phyloP scores from a whole-genome alignment of 1,139 yeast species.

The Magnusiomyces tetraspermus region DNA sequence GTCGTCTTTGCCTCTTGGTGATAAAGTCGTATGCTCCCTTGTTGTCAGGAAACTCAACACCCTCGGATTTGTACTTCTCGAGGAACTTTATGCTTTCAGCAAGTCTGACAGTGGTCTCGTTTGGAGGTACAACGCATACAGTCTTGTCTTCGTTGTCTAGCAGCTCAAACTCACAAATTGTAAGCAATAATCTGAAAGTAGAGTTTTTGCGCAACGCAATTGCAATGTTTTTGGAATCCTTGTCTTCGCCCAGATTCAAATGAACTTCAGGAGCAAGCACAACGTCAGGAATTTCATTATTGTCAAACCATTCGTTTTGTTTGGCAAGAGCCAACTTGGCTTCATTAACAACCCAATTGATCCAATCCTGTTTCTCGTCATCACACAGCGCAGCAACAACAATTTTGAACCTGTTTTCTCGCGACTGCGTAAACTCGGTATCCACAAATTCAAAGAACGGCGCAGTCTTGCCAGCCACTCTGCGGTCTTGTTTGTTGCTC shows the following conservation, averaged over 20 bases:
- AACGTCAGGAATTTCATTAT: background rate
- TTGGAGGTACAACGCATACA: slow-evolving; percentile 18
- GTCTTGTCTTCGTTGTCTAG: slow-evolving; percentile 7
- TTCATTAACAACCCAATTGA: slow-evolving; percentile 40
- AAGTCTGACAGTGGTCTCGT: slow-evolving; percentile 21
- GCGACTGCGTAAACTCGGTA: slow-evolving; percentile 19
- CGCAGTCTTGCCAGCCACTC: slow-evolving; percentile 3
- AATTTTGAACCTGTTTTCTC: slow-evolving; percentile 31
- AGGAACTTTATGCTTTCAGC: slow-evolving; percentile 23
- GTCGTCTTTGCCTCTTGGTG: slow-evolving; percentile 10
- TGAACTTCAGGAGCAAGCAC: background rate
- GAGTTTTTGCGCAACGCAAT: slow-evolving; percentile 24
- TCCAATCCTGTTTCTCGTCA: slow-evolving; percentile 36
- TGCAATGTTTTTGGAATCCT: slow-evolving; percentile 8
- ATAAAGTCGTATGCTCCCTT: slow-evolving; percentile 34
- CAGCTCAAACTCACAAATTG: slow-evolving; percentile 22
- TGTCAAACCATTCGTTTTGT: slow-evolving; percentile 19
- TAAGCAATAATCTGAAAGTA: slow-evolving; percentile 25
- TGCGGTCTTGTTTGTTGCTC: slow-evolving; percentile 19
- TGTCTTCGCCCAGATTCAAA: background rate
- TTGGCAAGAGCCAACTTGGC: slow-evolving; percentile 28
- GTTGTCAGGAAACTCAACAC: slow-evolving; percentile 38
- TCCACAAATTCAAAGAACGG: background rate
- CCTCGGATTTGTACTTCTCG: slow-evolving; percentile 29
- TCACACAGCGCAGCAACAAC: slow-evolving; percentile 43